Evolutionary conservation across 2,329 filamentous ascomycete genomes (phyloP).

Genomic region (Penicillium sclerotigenum): DNA sequence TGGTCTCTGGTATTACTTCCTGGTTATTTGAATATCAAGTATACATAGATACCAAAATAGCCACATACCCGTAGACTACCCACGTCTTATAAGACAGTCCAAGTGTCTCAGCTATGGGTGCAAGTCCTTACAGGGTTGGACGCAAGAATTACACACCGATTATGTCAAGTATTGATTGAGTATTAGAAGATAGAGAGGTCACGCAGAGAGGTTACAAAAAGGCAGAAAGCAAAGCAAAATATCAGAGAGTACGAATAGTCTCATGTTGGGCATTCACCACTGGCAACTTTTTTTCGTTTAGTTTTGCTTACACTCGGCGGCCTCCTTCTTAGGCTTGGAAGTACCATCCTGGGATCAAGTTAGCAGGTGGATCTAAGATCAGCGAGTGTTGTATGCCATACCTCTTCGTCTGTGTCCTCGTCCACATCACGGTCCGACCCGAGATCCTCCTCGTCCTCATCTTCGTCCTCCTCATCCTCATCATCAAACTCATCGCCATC

Average conservation of each 20-base stretch:
- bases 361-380: constrained; percentile 19
- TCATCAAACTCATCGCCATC: constrained; percentile 83
- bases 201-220: constrained; percentile 7
- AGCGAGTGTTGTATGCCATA: constrained; percentile 25
- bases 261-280: constrained; percentile 30
- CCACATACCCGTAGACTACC: not conserved
- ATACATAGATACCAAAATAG: not conserved
- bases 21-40: not conserved
- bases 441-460: constrained; percentile 75
- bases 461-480: constrained; percentile 83
- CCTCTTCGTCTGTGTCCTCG: constrained; percentile 59
- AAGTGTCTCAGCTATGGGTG: not conserved
- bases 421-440: constrained; percentile 57
- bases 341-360: constrained; percentile 66
- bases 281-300: constrained; percentile 49
- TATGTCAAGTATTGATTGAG: constrained; percentile 27
- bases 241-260: constrained; percentile 34
- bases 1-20: not conserved
- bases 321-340: constrained; percentile 88
- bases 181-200: constrained; percentile 24
- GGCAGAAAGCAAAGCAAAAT: constrained; percentile 27
- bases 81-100: not conserved
- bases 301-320: constrained; percentile 94
- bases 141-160: constrained; percentile 20
- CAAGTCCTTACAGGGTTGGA: not conserved